Percentiles rank a stretch among this genome's conserved stretches.
phyloP scores from a whole-genome alignment of 2,329 filamentous ascomycete genomes.

The Dactylellina haptotyla region DNA sequence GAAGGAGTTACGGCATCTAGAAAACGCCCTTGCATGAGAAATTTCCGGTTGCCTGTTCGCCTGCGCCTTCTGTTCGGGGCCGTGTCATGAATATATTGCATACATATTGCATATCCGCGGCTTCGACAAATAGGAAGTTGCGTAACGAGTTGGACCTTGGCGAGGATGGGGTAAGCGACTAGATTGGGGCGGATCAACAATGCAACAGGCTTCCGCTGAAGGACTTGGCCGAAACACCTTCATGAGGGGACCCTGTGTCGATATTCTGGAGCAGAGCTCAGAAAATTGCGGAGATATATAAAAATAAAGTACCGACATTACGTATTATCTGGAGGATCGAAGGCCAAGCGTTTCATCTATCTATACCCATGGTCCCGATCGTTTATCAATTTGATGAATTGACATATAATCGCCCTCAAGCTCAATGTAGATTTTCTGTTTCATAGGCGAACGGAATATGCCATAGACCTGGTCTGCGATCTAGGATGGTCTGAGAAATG shows the following conservation, averaged over 20 bases:
- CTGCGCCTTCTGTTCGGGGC: conserved; percentile 19
- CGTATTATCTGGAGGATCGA: not conserved
- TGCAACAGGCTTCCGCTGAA: not conserved
- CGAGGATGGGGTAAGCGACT: conserved; percentile 2
- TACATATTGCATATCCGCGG: not conserved
- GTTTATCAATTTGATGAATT: not conserved
- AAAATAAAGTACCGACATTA: not conserved
- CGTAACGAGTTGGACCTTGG: not conserved
- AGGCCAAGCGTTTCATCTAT: not conserved
- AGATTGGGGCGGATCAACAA: conserved; percentile 4
- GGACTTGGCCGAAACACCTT: conserved; percentile 12
- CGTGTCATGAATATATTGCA: not conserved
- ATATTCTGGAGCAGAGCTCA: not conserved
- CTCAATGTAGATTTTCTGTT: not conserved
- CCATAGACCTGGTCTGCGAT: not conserved
- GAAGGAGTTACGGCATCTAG: not conserved
- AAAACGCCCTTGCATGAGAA: conserved; percentile 28
- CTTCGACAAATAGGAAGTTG: conserved; percentile 19
- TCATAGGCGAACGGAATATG: not conserved
- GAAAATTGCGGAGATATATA: conserved; percentile 6
- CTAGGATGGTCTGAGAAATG: not conserved
- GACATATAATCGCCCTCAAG: not conserved
- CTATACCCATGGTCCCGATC: not conserved
- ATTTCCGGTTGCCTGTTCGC: conserved; percentile 25
- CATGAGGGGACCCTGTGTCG: not conserved